Evolutionary conservation across 2,329 filamentous ascomycete genomes (phyloP).

Genomic region (Ascocoryne sarcoides): DNA sequence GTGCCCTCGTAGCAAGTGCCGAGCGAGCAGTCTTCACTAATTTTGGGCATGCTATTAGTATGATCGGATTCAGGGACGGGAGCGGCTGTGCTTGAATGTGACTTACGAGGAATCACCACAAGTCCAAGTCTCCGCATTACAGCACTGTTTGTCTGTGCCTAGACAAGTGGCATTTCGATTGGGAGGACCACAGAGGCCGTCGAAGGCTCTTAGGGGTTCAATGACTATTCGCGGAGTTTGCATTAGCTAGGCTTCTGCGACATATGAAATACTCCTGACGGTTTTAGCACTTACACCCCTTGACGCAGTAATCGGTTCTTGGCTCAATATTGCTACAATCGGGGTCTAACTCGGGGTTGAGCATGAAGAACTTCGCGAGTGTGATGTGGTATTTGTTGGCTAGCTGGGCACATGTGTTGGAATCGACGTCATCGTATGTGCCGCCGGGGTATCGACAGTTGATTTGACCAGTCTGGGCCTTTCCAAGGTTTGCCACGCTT

Average conservation of each 20-base stretch:
- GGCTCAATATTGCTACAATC: constrained; percentile 27
- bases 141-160: constrained; percentile 27
- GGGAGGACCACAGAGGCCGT: too few species aligned
- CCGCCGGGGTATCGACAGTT: constrained; percentile 16
- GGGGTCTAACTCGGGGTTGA: constrained; percentile 24
- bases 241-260: too few species aligned
- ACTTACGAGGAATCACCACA: constrained; percentile 26
- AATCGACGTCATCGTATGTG: constrained; percentile 18
- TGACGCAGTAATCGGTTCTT: constrained; percentile 25
- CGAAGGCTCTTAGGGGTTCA: too few species aligned
- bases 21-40: constrained; percentile 26
- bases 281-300: constrained; percentile 25
- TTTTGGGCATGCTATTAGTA: constrained; percentile 4
- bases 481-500: too few species aligned
- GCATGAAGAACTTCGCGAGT: constrained; percentile 21
- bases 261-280: too few species aligned
- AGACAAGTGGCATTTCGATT: too few species aligned
- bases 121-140: constrained; percentile 28
- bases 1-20: constrained; percentile 30
- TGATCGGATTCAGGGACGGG: constrained; percentile 1
- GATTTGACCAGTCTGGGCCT: constrained; percentile 13
- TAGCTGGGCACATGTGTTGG: constrained; percentile 23
- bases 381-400: constrained; percentile 17
- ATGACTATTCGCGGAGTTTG: neutral
- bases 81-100: neutral